A percentile compares a stretch with the other conserved stretches of the same genome.
These are phyloP conservation scores for Claviceps spartinae DNA, from an alignment of 2,329 filamentous ascomycete species.

Conservation along the genomic window DNA sequence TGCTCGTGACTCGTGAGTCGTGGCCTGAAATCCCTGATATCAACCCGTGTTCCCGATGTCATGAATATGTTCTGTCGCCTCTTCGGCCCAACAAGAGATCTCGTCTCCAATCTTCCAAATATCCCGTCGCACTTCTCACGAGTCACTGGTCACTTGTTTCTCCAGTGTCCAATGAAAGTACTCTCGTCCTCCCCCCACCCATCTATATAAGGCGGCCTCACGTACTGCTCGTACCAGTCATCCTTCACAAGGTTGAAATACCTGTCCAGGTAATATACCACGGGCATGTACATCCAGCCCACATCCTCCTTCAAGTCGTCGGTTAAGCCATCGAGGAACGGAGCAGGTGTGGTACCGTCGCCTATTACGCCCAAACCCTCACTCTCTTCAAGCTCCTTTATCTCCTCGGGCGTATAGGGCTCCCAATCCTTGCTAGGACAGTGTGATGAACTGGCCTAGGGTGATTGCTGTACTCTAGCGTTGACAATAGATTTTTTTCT, in stretches of 20 bases:
- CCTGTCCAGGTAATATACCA: background rate
- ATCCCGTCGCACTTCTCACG: too few species aligned
- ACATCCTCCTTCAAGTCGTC: background rate
- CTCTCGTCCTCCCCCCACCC: background rate
- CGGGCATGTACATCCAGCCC: conserved; percentile 1
- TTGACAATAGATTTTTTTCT: too few species aligned
- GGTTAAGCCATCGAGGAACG: background rate
- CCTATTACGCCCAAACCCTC: background rate
- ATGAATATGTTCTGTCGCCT: too few species aligned
- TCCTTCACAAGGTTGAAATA: background rate
- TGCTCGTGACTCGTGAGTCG: too few species aligned
- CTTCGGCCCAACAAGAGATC: too few species aligned
- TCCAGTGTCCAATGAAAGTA: background rate
- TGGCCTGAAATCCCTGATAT: too few species aligned
- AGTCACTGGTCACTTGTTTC: background rate
- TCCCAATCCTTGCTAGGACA: background rate
- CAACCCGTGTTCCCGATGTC: too few species aligned
- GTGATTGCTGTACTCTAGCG: too few species aligned
- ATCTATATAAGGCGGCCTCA: background rate
- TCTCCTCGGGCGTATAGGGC: too few species aligned
- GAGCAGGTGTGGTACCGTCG: background rate
- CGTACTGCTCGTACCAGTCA: background rate
- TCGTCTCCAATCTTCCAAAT: too few species aligned
- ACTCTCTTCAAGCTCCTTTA: too few species aligned
- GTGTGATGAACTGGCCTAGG: too few species aligned